Evolutionary conservation across 164 flowering plant genomes (phyloP).

Genomic region (Liriodendron chinense): DNA sequence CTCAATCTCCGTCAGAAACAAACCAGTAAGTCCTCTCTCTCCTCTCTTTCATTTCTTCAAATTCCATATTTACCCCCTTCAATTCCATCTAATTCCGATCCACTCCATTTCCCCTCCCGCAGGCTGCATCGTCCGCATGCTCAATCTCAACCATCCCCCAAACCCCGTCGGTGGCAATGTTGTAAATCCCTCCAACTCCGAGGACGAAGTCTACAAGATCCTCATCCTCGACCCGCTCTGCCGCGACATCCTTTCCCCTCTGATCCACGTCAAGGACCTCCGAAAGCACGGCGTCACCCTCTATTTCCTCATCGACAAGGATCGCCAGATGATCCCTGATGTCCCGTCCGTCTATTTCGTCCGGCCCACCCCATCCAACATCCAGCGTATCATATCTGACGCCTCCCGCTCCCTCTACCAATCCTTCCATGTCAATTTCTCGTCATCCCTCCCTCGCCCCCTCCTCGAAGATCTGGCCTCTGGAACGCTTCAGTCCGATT

Average conservation of each 20-base stretch:
- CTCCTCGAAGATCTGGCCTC: slow-evolving; percentile 84
- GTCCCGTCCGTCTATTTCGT: slow-evolving; percentile 95
- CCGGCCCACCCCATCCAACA: slow-evolving; percentile 49
- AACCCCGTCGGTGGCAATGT: slow-evolving; percentile 19
- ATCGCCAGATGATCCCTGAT: slow-evolving; percentile 83
- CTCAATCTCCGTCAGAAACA: slow-evolving; percentile 92
- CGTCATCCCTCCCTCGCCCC: slow-evolving; percentile 76
- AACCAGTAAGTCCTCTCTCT: slow-evolving; percentile 45
- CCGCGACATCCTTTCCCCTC: slow-evolving; percentile 74
- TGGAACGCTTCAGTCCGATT: slow-evolving; percentile 53
- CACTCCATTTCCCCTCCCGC: slow-evolving; percentile 11
- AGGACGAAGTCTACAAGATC: slow-evolving; percentile 89
- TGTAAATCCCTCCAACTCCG: slow-evolving; percentile 33
- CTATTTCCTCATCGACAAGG: slow-evolving; percentile 84
- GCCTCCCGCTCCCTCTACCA: slow-evolving; percentile 65
- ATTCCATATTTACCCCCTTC: neutral
- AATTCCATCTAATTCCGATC: neutral
- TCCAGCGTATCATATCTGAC: slow-evolving; percentile 66
- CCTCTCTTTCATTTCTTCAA: neutral
- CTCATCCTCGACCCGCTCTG: slow-evolving; percentile 76
- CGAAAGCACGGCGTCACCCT: slow-evolving; percentile 94
- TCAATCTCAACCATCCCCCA: slow-evolving; percentile 86
- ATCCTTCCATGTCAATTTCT: slow-evolving; percentile 80
- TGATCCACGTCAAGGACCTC: slow-evolving; percentile 90
- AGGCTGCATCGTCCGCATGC: slow-evolving; percentile 82